These are phyloP conservation scores for Malassezia sp. DNA, from an alignment of 1,284 basidiomycete genomes.

Conservation along the genomic window DNA sequence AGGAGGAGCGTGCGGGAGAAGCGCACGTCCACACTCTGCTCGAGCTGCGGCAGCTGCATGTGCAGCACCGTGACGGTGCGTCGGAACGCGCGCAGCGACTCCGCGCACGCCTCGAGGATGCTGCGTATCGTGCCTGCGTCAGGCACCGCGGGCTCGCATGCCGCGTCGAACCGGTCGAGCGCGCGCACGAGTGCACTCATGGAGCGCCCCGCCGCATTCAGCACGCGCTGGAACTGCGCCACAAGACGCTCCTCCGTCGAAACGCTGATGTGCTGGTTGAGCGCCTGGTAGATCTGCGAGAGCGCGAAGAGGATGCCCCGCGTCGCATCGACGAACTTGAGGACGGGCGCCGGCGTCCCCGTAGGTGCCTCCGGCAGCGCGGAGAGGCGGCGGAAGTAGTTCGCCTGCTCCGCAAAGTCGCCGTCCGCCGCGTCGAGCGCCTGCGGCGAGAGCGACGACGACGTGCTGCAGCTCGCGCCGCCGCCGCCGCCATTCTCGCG, in stretches of 20 bases:
- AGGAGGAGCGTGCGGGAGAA: conserved; percentile 78
- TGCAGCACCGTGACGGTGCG: conserved; percentile 74
- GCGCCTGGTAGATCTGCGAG: conserved; percentile 77
- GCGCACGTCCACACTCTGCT: conserved; percentile 65
- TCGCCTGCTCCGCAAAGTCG: conserved; percentile 57
- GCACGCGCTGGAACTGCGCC: conserved; percentile 27
- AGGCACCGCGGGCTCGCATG: conserved; percentile 62
- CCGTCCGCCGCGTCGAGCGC: conserved; percentile 54
- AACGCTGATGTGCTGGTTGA: conserved; percentile 78
- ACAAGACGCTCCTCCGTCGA: conserved; percentile 70
- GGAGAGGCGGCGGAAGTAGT: conserved; percentile 74
- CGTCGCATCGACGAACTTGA: conserved; percentile 70
- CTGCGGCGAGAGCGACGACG: conserved; percentile 15
- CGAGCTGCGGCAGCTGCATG: conserved; percentile 62
- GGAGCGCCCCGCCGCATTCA: conserved; percentile 59
- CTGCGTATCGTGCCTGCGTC: conserved; percentile 60
- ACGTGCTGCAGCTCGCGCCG: conserved; percentile 2
- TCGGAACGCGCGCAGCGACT: conserved; percentile 72
- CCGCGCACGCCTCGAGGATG: conserved; percentile 71
- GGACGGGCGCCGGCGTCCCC: conserved; percentile 60
- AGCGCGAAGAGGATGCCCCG: conserved; percentile 84
- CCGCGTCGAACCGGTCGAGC: conserved; percentile 81
- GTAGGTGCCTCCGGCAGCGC: conserved; percentile 58
- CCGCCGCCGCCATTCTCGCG: neutral
- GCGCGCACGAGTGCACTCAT: conserved; percentile 75